Conservation (phyloP, 192 early-diverging fungal species). For the Spizellomyces sp. region DNA sequence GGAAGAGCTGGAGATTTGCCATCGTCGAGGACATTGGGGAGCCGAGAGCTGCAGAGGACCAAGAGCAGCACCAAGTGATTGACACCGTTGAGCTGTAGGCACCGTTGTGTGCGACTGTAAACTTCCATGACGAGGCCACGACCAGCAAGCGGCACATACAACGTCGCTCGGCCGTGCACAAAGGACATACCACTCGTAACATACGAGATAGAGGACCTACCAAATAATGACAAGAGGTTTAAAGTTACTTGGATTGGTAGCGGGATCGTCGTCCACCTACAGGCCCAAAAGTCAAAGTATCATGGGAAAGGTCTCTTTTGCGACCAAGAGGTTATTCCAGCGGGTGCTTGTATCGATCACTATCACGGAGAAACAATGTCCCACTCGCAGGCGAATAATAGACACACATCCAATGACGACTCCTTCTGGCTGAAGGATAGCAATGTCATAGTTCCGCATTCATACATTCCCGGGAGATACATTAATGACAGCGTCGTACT, state of each 20-base stretch:
- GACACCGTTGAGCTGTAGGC: too few relatives aligned
- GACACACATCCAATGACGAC: slow-evolving; percentile 15
- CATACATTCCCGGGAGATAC: slow-evolving; percentile 17
- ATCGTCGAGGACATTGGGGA: too few relatives aligned
- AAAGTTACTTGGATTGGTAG: slow-evolving; percentile 10
- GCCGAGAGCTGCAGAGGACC: too few relatives aligned
- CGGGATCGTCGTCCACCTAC: slow-evolving; percentile 1
- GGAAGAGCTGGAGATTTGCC: too few relatives aligned
- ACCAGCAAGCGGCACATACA: too few relatives aligned
- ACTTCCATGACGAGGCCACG: too few relatives aligned
- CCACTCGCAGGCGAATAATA: slow-evolving; percentile 1
- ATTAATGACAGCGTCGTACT: slow-evolving; percentile 24
- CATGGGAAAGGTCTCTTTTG: slow-evolving; percentile 32
- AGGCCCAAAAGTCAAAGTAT: slow-evolving; percentile 7
- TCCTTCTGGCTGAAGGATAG: slow-evolving; percentile 5
- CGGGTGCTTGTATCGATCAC: slow-evolving; percentile 22
- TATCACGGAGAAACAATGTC: slow-evolving; percentile 27
- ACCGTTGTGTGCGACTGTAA: too few relatives aligned
- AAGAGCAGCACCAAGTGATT: too few relatives aligned
- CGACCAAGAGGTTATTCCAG: slow-evolving; percentile 22
- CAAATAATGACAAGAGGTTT: slow-evolving; percentile 1
- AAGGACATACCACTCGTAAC: slow-evolving; percentile 1
- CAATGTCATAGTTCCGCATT: slow-evolving; percentile 15
- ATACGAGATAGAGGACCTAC: not conserved
- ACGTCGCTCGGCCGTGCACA: not conserved